Conservation (phyloP, 305 asterid genomes). For the Ajuga reptans region DNA sequence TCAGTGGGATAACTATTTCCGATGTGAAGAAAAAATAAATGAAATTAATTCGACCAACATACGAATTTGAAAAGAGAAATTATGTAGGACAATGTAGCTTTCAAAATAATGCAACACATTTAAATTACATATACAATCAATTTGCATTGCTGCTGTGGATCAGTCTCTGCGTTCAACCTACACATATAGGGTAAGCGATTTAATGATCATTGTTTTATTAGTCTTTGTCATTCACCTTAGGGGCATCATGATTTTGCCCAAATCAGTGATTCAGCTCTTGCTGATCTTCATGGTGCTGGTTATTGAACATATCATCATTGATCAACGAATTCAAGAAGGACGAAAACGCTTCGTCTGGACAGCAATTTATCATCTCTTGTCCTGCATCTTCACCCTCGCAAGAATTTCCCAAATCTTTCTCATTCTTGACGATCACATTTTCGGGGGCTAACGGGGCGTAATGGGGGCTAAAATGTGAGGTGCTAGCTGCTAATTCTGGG, state of each 20-base stretch:
- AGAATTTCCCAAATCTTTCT: neutral
- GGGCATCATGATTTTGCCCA: too few species aligned
- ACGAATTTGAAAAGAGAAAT: too few species aligned
- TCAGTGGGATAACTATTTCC: too few species aligned
- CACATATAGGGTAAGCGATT: neutral
- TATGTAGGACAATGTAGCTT: too few species aligned
- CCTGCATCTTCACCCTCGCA: constrained; percentile 13
- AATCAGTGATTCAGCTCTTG: constrained; percentile 15
- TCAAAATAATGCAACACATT: too few species aligned
- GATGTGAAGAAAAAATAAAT: too few species aligned
- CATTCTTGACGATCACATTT: neutral
- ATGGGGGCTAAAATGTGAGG: neutral
- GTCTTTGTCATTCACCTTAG: too few species aligned
- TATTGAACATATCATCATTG: constrained; percentile 45
- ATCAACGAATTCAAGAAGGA: constrained; percentile 59
- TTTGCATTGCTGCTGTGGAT: neutral
- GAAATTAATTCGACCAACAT: too few species aligned
- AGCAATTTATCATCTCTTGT: constrained; percentile 11
- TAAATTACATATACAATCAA: neutral
- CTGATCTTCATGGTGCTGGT: constrained; percentile 16
- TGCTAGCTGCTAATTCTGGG: neutral
- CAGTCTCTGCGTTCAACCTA: neutral
- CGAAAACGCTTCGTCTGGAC: constrained; percentile 42
- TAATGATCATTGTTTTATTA: neutral
- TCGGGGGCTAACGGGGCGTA: neutral